Base-by-base conservation (phyloP, 192 early-diverging fungal genomes). In the Spizellomyces sp. region DNA sequence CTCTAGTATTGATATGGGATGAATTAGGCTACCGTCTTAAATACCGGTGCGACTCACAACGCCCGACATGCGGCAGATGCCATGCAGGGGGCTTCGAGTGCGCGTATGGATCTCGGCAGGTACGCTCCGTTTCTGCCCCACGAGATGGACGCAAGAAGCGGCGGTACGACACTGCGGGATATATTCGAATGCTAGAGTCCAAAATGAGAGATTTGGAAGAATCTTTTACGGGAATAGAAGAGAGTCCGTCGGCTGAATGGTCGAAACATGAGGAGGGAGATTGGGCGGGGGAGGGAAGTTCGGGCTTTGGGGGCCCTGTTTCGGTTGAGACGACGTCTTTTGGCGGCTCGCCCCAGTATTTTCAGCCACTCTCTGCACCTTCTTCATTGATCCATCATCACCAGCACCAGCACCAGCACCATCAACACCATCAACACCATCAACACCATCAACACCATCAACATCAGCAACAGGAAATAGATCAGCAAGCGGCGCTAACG, bases 121-220 rank as follows among this genome's bases (percentile, higher is more conserved):
- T 61, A 36, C 59, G 59, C 59, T 41, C 22, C 17, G 22, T 45
- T 12, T 60, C 52, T 22, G 66, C 15, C 15, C 47, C 17, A 55
- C n/a, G 15, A 8, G 15, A 17, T 5, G 64, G 64, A 47, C 12
- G 46, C 12, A 19, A 52, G 22, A 9, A 41, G 12, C 46, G 66
- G 0, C 46, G 54, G 17, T 60, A 67, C 21, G 52, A 67, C 66
- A 58, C 66, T 15, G 70, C 72, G 21, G 72, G 72, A 15, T 74
- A 74, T 65, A 44, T 74, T 58, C 63, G 65, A 41, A 74, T 74
- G 72, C 58, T 74, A 7, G 72, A 74, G 56, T 56, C 72, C 2
- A 41, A 63, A 5, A 42, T 74, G 14, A 54, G 72, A 45, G 64
- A 74, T 21, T 46, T 74, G 8, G 72, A 74, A 46, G 64, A 67